Percentiles rank a stretch among this genome's conserved stretches.
Conservation (phyloP, 2,329 filamentous ascomycete genomes). For the Fusarium solani-melongenae region DNA sequence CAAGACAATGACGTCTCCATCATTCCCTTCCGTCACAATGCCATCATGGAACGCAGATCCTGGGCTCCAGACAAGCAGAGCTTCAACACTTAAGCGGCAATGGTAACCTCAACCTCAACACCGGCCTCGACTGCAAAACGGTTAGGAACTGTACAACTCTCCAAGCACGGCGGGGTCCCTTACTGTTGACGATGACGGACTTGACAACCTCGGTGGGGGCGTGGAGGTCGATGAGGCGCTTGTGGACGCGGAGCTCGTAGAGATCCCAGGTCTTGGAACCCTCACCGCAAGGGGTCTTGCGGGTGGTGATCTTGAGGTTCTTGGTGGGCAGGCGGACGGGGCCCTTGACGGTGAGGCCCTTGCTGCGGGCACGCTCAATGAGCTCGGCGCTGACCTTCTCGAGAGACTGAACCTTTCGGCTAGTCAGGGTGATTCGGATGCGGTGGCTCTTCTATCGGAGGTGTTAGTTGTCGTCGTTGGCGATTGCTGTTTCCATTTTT, state of each 20-base stretch:
- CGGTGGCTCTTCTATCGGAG: slow-evolving; percentile 84
- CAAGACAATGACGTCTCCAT: slow-evolving; percentile 29
- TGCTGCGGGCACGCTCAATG: slow-evolving; percentile 97
- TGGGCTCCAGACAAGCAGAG: slow-evolving; percentile 11
- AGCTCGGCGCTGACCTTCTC: slow-evolving; percentile 99
- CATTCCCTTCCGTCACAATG: slow-evolving; percentile 40
- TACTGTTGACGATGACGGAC: slow-evolving; percentile 92
- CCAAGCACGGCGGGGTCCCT: background rate
- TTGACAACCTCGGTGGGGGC: slow-evolving; percentile 98
- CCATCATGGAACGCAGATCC: slow-evolving; percentile 14
- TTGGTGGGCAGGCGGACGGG: slow-evolving; percentile 98
- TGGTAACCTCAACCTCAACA: slow-evolving; percentile 94
- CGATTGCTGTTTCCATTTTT: background rate
- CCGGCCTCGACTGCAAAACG: slow-evolving; percentile 74
- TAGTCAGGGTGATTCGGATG: slow-evolving; percentile 98
- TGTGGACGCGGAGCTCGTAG: slow-evolving; percentile 99
- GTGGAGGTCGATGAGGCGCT: slow-evolving; percentile 96
- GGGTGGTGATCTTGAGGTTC: slow-evolving; percentile 95
- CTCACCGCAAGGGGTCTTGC: slow-evolving; percentile 99
- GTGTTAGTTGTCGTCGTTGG: slow-evolving; percentile 22
- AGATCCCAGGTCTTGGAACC: slow-evolving; percentile 99
- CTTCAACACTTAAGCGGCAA: slow-evolving; percentile 68
- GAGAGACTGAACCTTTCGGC: slow-evolving; percentile 92
- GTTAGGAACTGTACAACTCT: slow-evolving; percentile 14
- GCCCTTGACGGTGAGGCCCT: slow-evolving; percentile 98